A percentile compares a stretch with the other conserved stretches of the same genome.
These are phyloP conservation scores for Podila horticola DNA, from an alignment of 192 early-diverging fungal species.

Conservation along the genomic window DNA sequence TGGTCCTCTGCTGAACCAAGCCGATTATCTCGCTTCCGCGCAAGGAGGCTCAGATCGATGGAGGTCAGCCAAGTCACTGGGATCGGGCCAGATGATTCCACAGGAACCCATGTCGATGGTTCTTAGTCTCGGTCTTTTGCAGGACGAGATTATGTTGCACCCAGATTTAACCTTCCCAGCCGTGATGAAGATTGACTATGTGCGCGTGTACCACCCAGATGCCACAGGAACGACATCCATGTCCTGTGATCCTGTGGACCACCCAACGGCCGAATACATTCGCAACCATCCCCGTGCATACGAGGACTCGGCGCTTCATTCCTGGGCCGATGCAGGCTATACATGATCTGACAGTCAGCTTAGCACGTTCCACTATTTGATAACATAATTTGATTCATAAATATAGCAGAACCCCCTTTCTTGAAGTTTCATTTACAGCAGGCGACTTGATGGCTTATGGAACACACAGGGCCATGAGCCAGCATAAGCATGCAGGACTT, in stretches of 20 bases:
- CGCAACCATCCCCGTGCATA: constrained; percentile 63
- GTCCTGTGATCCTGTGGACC: constrained; percentile 65
- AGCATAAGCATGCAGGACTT: too few relatives aligned
- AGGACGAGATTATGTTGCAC: constrained; percentile 44
- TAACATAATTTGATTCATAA: too few relatives aligned
- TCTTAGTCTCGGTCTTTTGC: constrained; percentile 62
- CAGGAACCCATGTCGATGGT: constrained; percentile 72
- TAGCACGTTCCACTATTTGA: too few relatives aligned
- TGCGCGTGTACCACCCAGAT: constrained; percentile 62
- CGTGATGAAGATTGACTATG: constrained; percentile 65
- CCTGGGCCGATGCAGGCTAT: too few relatives aligned
- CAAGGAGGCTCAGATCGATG: not conserved
- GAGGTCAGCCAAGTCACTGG: constrained; percentile 55
- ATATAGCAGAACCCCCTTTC: too few relatives aligned
- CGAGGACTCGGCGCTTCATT: constrained; percentile 33
- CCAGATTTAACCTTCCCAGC: constrained; percentile 52
- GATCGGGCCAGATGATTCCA: constrained; percentile 53
- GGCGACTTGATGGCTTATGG: too few relatives aligned
- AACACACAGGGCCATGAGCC: too few relatives aligned
- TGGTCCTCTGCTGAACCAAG: not conserved
- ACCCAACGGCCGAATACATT: constrained; percentile 64
- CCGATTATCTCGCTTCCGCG: not conserved
- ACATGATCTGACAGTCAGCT: too few relatives aligned
- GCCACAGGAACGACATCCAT: constrained; percentile 42
- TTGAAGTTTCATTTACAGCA: too few relatives aligned